A percentile compares a stretch with the other conserved stretches of the same genome.
phyloP scores from a whole-genome alignment of 805 yeast species.

The Candida glaebosa region DNA sequence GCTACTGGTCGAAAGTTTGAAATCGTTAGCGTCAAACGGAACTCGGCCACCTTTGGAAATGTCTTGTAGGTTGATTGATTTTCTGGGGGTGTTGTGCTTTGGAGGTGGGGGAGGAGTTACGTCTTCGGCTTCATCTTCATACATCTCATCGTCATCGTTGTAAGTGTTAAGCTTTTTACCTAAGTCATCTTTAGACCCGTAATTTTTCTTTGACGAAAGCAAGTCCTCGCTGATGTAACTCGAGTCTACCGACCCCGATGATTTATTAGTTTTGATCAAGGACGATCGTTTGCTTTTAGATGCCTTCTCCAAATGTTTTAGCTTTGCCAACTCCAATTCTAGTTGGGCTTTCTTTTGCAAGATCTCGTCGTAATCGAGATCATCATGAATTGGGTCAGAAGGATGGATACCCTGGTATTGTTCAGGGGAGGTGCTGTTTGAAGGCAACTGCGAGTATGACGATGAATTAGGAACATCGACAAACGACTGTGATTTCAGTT shows the following conservation, averaged over 20 bases:
- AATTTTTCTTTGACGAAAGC: slow-evolving; percentile 28
- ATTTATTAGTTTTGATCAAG: slow-evolving; percentile 2
- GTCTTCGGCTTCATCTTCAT: slow-evolving; percentile 20
- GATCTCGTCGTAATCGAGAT: slow-evolving; percentile 25
- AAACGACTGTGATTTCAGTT: slow-evolving; percentile 15
- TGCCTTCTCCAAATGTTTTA: slow-evolving; percentile 27
- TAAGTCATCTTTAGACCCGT: slow-evolving; percentile 31
- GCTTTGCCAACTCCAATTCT: slow-evolving; percentile 35
- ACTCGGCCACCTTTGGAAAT: slow-evolving; percentile 6
- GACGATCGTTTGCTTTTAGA: slow-evolving; percentile 6
- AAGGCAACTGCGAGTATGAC: neutral
- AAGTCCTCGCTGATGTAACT: slow-evolving; percentile 33
- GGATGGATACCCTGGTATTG: neutral
- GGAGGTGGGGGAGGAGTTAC: slow-evolving; percentile 36
- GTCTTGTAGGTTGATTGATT: slow-evolving; percentile 6
- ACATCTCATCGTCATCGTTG: slow-evolving; percentile 13
- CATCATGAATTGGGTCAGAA: slow-evolving; percentile 5
- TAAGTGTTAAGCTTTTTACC: slow-evolving; percentile 27
- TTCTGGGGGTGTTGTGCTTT: slow-evolving; percentile 17
- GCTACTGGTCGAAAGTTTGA: slow-evolving; percentile 25
- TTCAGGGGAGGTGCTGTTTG: neutral
- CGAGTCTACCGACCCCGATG: slow-evolving; percentile 21
- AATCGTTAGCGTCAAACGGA: slow-evolving; percentile 39
- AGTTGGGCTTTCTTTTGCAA: slow-evolving; percentile 34
- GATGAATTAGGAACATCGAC: slow-evolving; percentile 13